Base-by-base conservation (phyloP, 1,284 basidiomycete genomes). In the Malassezia dermatis region DNA sequence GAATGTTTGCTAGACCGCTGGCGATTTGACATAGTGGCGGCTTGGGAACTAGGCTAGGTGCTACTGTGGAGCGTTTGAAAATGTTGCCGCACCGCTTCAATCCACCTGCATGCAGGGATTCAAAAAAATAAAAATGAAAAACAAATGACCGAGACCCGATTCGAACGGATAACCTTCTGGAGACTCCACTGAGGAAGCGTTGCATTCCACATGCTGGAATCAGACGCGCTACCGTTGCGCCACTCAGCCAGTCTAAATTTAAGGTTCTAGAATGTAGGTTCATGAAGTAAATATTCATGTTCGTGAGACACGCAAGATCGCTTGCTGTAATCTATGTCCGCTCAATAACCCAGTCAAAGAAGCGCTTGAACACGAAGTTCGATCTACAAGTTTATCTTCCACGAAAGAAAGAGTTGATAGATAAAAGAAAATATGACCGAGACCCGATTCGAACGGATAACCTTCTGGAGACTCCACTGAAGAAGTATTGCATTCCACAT, bases 81-180 rank as follows among this genome's bases (percentile, higher is more conserved):
- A 8, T 1, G 15, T 8, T 6, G 48, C 11, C 6, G 13, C 44
- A 15, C 19, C 24, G 42, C 28, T 24, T 10, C 8, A n/a, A 8
- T 43, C 11, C 8, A 15, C 15, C 17, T 28, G 42, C n/a, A 23
- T 24, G 44, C 21, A 47, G 27, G 27, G 17, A 2, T 23, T 28
- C 5, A 21, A 19, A 34, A 46, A 48, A 48, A 47, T n/a, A n/a
- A n/a, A n/a, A n/a, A n/a, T n/a, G 11, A 47, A 41, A 48, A 51
- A 51, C 49, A 32, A 23, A 28, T 57, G 55, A 57, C 55, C 55
- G 55, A 57, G 49, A 57, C 55, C 55, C 55, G 55, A 57, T 57
- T 57, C 55, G 55, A 57, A 57, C 55, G 55, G 55, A 57, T 57
- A 57, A 57, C 55, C 55, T 57, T 57, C 55, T 51, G 55, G 55